Evolutionary conservation across 495 filamentous ascomycete species (phyloP).

Genomic region (Penicillium paxilli): DNA sequence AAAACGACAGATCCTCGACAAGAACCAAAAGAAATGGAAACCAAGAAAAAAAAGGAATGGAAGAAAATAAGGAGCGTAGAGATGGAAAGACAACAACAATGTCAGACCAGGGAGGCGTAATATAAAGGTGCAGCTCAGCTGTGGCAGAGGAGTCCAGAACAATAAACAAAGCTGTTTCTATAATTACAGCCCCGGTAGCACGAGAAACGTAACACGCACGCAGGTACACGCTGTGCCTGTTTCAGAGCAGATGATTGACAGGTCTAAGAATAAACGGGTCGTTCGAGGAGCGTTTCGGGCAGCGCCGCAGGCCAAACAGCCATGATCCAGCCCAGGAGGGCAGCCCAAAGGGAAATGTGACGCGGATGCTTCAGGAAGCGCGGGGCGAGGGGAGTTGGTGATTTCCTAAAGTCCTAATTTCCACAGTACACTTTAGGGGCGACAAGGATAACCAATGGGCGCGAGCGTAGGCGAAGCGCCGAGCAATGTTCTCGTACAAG

Average conservation of each 20-base stretch:
- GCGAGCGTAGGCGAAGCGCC: conserved; percentile 22
- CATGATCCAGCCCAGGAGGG: conserved; percentile 10
- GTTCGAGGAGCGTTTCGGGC: conserved; percentile 22
- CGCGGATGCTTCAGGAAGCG: conserved; percentile 28
- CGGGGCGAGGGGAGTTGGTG: conserved; percentile 4
- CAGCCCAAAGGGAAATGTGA: conserved; percentile 7
- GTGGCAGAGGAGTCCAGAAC: conserved; percentile 10
- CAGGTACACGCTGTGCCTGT: conserved; percentile 18
- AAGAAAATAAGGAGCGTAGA: neutral
- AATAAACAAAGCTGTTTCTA: conserved; percentile 22
- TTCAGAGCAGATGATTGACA: conserved; percentile 23
- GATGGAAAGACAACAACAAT: conserved; percentile 1
- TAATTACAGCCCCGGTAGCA: conserved; percentile 19
- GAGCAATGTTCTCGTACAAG: conserved; percentile 16
- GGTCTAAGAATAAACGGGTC: conserved; percentile 22
- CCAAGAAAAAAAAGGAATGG: conserved; percentile 2
- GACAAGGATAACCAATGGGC: conserved; percentile 23
- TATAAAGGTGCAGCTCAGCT: too few species aligned
- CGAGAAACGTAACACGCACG: neutral
- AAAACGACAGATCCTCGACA: neutral
- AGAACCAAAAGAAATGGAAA: neutral
- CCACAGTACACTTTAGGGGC: conserved; percentile 17
- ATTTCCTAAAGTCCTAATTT: conserved; percentile 19
- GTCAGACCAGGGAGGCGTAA: neutral
- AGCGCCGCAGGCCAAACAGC: conserved; percentile 11